Conservation (phyloP, 2,329 filamentous ascomycete species). For the Periconia digitata region DNA sequence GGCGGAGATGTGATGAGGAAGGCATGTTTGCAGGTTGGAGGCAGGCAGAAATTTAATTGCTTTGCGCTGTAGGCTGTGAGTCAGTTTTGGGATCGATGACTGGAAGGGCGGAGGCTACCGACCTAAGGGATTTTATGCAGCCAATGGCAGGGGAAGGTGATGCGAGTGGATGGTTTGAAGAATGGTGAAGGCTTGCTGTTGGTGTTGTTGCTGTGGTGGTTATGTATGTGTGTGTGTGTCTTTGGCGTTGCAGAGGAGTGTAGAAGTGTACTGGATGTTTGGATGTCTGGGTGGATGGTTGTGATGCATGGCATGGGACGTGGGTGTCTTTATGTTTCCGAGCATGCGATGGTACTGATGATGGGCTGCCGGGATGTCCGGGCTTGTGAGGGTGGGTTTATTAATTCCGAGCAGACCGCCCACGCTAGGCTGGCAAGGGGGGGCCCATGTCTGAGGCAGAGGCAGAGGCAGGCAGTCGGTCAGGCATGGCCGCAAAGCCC, state of each 20-base stretch:
- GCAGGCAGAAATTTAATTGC: conserved; percentile 34
- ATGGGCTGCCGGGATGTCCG: too few relatives aligned
- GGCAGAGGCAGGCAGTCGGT: too few relatives aligned
- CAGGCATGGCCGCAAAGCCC: too few relatives aligned
- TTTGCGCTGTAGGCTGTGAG: conserved; percentile 38
- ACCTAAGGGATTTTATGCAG: conserved; percentile 28
- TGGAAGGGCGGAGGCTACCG: conserved; percentile 33
- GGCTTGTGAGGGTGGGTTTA: too few relatives aligned
- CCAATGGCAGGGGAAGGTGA: conserved; percentile 37
- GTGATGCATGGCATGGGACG: too few relatives aligned
- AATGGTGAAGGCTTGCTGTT: neutral
- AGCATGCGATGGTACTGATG: too few relatives aligned
- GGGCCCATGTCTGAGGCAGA: too few relatives aligned
- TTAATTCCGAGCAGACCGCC: too few relatives aligned
- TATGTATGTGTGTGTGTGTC: neutral
- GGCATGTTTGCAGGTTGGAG: conserved; percentile 42
- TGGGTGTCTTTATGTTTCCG: too few relatives aligned
- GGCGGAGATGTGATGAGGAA: conserved; percentile 50
- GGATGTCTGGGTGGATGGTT: too few relatives aligned
- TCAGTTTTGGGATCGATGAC: conserved; percentile 55
- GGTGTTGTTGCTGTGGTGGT: neutral
- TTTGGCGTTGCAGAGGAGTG: neutral
- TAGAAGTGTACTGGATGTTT: too few relatives aligned
- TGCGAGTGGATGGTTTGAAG: conserved; percentile 21
- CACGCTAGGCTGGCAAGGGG: too few relatives aligned